A percentile compares a stretch with the other conserved stretches of the same genome.
Evolutionary conservation across 2,329 filamentous ascomycete genomes (phyloP).

Genomic region (Tricladium varicosporioides): DNA sequence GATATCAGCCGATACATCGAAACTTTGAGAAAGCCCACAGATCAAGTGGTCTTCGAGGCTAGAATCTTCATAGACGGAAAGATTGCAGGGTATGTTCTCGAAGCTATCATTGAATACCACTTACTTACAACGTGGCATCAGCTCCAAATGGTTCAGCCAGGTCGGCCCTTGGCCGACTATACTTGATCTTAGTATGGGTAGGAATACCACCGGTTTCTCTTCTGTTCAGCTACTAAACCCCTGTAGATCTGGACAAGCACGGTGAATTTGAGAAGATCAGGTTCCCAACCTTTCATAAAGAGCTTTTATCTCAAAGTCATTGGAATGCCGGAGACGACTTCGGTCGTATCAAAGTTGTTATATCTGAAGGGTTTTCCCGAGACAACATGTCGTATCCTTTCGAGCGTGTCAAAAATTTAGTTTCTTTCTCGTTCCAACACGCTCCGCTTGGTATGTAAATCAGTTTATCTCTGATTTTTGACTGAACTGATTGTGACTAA

Average conservation of each 20-base stretch:
- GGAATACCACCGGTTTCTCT: not conserved
- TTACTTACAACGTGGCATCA: not conserved
- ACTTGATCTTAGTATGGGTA: constrained; percentile 42
- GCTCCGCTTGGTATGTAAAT: constrained; percentile 65
- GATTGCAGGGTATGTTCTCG: constrained; percentile 52
- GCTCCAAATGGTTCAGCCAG: constrained; percentile 50
- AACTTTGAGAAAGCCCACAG: constrained; percentile 51
- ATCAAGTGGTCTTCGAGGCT: constrained; percentile 61
- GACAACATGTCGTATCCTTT: constrained; percentile 51
- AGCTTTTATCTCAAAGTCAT: constrained; percentile 64
- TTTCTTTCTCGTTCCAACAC: constrained; percentile 82
- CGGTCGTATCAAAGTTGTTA: constrained; percentile 73
- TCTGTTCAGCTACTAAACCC: constrained; percentile 6
- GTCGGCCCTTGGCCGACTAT: constrained; percentile 50
- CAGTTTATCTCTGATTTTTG: not conserved
- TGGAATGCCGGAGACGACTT: constrained; percentile 71
- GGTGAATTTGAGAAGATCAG: constrained; percentile 60
- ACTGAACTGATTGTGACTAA: not conserved
- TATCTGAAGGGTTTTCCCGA: constrained; percentile 69
- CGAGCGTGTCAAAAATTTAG: constrained; percentile 68
- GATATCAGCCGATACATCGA: constrained; percentile 56
- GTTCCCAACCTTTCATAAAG: constrained; percentile 71
- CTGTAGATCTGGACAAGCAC: constrained; percentile 32
- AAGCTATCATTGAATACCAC: not conserved
- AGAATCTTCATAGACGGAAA: constrained; percentile 68